Percentiles rank a stretch among this genome's conserved stretches.
phyloP scores from a whole-genome alignment of 2,329 filamentous ascomycete genomes.

The Domatiomyces catenatus region DNA sequence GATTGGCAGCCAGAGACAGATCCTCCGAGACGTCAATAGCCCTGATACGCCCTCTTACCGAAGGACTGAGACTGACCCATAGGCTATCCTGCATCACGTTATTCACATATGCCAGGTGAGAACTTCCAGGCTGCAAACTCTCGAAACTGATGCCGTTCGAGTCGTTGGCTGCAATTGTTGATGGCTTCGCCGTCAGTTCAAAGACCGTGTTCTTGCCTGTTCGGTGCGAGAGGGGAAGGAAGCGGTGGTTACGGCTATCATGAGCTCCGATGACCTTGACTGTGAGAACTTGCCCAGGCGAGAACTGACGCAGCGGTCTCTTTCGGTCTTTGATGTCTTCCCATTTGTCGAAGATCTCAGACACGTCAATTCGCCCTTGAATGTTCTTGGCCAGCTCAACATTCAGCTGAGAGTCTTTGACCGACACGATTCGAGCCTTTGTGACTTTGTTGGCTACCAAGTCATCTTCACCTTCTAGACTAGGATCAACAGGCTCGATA shows the following conservation, averaged over 20 bases:
- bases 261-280: slow-evolving; percentile 76
- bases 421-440: slow-evolving; percentile 62
- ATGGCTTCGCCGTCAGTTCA: slow-evolving; percentile 71
- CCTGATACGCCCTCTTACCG: slow-evolving; percentile 68
- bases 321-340: slow-evolving; percentile 74
- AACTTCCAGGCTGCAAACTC: slow-evolving; percentile 55
- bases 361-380: slow-evolving; percentile 84
- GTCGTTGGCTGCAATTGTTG: slow-evolving; percentile 37
- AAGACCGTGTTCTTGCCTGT: slow-evolving; percentile 63
- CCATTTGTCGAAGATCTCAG: slow-evolving; percentile 78
- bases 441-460: slow-evolving; percentile 56
- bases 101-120: slow-evolving; percentile 75
- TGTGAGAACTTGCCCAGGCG: slow-evolving; percentile 51
- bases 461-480: slow-evolving; percentile 51
- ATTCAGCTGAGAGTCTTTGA: slow-evolving; percentile 87
- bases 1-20: slow-evolving; percentile 58
- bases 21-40: slow-evolving; percentile 79
- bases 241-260: slow-evolving; percentile 77
- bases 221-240: slow-evolving; percentile 79
- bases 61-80: slow-evolving; percentile 84
- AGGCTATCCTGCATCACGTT: slow-evolving; percentile 65
- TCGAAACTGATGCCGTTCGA: slow-evolving; percentile 54
- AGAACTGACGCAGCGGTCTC: slow-evolving; percentile 60
- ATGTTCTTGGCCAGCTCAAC: slow-evolving; percentile 75
- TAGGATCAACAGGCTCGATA: slow-evolving; percentile 49